phyloP scores from a whole-genome alignment of 768 basidiomycete genomes.

The Cubamyces lactineus region DNA sequence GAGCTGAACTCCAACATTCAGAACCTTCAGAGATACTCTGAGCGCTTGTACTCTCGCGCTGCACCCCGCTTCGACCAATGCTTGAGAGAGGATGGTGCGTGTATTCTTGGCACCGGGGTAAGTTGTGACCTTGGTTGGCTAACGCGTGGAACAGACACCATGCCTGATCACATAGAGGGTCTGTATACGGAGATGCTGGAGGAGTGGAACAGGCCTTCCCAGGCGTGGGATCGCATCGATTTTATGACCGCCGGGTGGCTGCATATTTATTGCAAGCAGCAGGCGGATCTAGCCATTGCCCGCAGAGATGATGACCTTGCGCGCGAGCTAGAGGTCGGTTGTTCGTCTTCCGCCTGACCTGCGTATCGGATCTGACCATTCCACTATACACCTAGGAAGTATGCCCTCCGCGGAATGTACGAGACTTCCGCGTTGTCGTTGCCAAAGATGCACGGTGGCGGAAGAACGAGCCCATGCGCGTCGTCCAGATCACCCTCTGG shows the following conservation, averaged over 20 bases:
- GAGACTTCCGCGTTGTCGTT: conserved; percentile 74
- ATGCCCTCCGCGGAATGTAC: conserved; percentile 77
- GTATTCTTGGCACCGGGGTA: background rate
- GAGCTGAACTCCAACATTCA: conserved; percentile 60
- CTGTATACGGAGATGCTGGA: conserved; percentile 71
- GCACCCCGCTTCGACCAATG: conserved; percentile 40
- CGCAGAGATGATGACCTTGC: conserved; percentile 63
- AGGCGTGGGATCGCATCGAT: conserved; percentile 46
- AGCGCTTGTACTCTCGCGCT: conserved; percentile 63
- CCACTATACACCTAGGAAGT: conserved; percentile 40
- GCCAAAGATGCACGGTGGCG: conserved; percentile 63
- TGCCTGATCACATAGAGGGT: conserved; percentile 43
- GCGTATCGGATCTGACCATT: background rate
- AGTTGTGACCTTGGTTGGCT: background rate
- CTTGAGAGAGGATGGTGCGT: conserved; percentile 27
- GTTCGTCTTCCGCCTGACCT: background rate
- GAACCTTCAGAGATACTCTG: conserved; percentile 60
- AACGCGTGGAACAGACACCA: conserved; percentile 25
- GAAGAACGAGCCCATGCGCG: conserved; percentile 55
- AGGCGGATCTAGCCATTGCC: conserved; percentile 52
- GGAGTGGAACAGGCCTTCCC: conserved; percentile 43
- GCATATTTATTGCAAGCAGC: conserved; percentile 53
- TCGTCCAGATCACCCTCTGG: conserved; percentile 84
- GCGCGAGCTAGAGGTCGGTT: conserved; percentile 68
- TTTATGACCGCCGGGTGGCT: conserved; percentile 64